These are phyloP conservation scores for Fusarium nygamai DNA, from an alignment of 2,329 filamentous ascomycete genomes.

Conservation along the genomic window DNA sequence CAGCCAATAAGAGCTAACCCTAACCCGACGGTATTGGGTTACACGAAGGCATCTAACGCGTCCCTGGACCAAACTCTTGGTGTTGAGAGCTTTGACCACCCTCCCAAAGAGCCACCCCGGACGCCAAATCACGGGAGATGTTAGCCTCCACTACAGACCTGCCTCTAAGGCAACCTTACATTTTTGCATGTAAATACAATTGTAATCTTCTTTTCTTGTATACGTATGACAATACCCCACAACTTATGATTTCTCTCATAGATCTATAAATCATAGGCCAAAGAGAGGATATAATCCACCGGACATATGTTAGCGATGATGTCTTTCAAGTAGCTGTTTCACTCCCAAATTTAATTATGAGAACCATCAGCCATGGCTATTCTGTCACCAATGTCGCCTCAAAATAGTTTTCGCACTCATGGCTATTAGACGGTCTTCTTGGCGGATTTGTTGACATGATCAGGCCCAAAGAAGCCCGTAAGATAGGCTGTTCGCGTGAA, in stretches of 20 bases:
- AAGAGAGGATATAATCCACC: background rate
- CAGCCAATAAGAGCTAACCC: constrained; percentile 4
- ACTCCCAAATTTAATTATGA: background rate
- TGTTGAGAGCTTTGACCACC: constrained; percentile 10
- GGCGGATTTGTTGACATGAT: constrained; percentile 38
- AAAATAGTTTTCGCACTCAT: background rate
- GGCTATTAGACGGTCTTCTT: constrained; percentile 43
- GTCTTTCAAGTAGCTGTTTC: background rate
- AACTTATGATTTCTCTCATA: background rate
- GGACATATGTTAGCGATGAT: background rate
- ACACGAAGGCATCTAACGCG: background rate
- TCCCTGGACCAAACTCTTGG: background rate
- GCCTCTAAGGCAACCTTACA: background rate
- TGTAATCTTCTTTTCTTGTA: background rate
- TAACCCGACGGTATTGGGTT: constrained; percentile 31
- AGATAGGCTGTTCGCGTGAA: constrained; percentile 67
- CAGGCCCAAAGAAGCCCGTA: constrained; percentile 66
- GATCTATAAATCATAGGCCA: background rate
- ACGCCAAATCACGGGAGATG: background rate
- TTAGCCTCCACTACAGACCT: background rate
- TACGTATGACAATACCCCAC: background rate
- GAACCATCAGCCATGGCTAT: background rate
- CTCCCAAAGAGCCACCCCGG: background rate
- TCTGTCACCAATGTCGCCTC: background rate
- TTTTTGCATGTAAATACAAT: background rate